phyloP scores from a whole-genome alignment of 768 basidiomycete genomes.

The Boletus edulis region DNA sequence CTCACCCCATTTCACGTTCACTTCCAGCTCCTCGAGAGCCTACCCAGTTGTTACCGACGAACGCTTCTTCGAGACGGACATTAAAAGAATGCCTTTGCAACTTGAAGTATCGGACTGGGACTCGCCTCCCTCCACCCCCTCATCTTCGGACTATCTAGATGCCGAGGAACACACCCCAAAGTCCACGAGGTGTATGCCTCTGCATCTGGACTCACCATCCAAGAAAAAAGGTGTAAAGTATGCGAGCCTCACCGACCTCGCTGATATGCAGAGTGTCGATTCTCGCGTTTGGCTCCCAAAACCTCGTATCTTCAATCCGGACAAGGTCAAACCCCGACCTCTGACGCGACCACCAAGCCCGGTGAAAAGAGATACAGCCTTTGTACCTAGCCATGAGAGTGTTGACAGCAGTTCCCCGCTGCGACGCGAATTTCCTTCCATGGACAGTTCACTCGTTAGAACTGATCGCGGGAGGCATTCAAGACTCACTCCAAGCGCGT shows the following conservation, averaged over 20 bases:
- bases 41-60: slow-evolving; percentile 5
- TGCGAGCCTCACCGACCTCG: slow-evolving; percentile 15
- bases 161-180: slow-evolving; percentile 12
- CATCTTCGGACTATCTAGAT: slow-evolving; percentile 1
- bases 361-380: slow-evolving; percentile 1
- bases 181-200: slow-evolving; percentile 3
- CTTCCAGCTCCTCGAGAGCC: slow-evolving; percentile 18
- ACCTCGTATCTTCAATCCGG: slow-evolving; percentile 24
- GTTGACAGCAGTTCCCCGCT: neutral
- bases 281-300: slow-evolving; percentile 29
- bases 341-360: slow-evolving; percentile 25
- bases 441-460: slow-evolving; percentile 19
- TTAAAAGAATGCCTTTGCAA: neutral
- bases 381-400: neutral
- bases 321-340: slow-evolving; percentile 24
- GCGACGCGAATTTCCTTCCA: neutral
- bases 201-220: slow-evolving; percentile 3
- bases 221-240: slow-evolving; percentile 21
- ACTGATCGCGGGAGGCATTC: slow-evolving; percentile 19
- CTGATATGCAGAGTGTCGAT: slow-evolving; percentile 13
- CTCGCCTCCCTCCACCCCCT: neutral
- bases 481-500: slow-evolving; percentile 17
- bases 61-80: neutral
- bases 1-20: slow-evolving; percentile 18
- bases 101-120: slow-evolving; percentile 8